phyloP scores from a whole-genome alignment of 768 basidiomycete species.

The Ephemerocybe angulata region DNA sequence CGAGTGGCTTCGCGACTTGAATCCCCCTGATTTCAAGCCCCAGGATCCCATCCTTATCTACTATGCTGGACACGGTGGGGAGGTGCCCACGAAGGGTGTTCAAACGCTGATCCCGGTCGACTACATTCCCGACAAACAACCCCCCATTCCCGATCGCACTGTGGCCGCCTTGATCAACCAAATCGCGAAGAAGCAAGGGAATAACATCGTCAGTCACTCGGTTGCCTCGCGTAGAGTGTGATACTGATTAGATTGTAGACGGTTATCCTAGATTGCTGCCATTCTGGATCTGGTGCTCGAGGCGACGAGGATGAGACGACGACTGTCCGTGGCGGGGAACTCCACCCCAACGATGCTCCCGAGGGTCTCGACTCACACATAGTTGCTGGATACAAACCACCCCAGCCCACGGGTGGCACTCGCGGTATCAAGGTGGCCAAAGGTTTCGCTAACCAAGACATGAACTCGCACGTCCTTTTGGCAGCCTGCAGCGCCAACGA shows the following conservation, averaged over 20 bases:
- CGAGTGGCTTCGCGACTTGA: slow-evolving; percentile 19
- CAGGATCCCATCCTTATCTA: slow-evolving; percentile 40
- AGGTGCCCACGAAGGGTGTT: background rate
- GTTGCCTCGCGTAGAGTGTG: background rate
- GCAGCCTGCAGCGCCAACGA: slow-evolving; percentile 42
- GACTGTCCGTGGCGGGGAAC: background rate
- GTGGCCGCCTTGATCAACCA: slow-evolving; percentile 33
- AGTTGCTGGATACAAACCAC: too few species aligned
- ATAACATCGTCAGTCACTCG: slow-evolving; percentile 37
- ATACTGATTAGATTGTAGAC: slow-evolving; percentile 25
- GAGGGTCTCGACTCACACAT: slow-evolving; percentile 24
- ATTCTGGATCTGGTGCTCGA: slow-evolving; percentile 36
- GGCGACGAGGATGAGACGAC: background rate
- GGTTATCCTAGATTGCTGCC: slow-evolving; percentile 45
- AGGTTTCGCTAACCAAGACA: slow-evolving; percentile 23
- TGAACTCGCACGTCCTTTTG: slow-evolving; percentile 37
- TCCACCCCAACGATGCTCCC: slow-evolving; percentile 8
- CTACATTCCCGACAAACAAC: slow-evolving; percentile 12
- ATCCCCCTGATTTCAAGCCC: too few species aligned
- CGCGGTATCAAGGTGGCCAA: too few species aligned
- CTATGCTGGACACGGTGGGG: slow-evolving; percentile 42
- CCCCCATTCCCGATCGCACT: slow-evolving; percentile 42
- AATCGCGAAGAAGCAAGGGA: slow-evolving; percentile 35
- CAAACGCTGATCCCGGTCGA: slow-evolving; percentile 3
- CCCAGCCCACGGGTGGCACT: too few species aligned